A percentile compares a stretch with the other conserved stretches of the same genome.
Evolutionary conservation across 148 eudicot species (phyloP).

Genomic region (Spergularia marina): DNA sequence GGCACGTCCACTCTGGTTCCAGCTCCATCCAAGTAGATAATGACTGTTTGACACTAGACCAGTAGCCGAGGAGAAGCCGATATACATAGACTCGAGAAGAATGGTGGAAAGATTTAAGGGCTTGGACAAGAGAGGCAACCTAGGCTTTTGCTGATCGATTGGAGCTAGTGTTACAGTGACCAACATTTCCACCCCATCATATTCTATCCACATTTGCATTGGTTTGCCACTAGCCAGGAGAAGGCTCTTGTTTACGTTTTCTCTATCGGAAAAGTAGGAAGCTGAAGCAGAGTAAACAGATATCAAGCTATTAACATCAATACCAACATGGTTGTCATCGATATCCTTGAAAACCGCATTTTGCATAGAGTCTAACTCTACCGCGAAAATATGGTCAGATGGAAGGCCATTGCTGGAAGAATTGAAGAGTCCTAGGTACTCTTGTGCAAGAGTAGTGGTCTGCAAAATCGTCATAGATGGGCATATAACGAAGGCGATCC

Average conservation of each 20-base stretch:
- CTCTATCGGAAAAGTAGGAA: slow-evolving; percentile 20
- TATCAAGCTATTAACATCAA: slow-evolving; percentile 16
- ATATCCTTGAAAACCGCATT: slow-evolving; percentile 11
- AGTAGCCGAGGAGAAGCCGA: slow-evolving; percentile 22
- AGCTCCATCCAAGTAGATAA: slow-evolving; percentile 29
- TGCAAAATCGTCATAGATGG: slow-evolving; percentile 8
- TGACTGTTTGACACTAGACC: slow-evolving; percentile 10
- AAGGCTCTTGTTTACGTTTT: slow-evolving; percentile 16
- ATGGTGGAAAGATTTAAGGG: slow-evolving; percentile 20
- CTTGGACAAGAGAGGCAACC: slow-evolving; percentile 19
- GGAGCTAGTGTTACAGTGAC: slow-evolving; percentile 22
- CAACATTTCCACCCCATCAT: slow-evolving; percentile 18
- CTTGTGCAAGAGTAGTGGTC: neutral
- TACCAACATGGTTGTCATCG: slow-evolving; percentile 33
- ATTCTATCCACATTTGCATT: slow-evolving; percentile 27
- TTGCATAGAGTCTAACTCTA: slow-evolving; percentile 28
- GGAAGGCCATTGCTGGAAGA: slow-evolving; percentile 9
- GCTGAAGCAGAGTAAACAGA: slow-evolving; percentile 18
- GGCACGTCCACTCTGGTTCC: slow-evolving; percentile 31
- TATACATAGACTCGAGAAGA: slow-evolving; percentile 22
- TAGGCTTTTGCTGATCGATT: slow-evolving; percentile 17
- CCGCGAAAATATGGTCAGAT: slow-evolving; percentile 26
- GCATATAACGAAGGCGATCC: slow-evolving; percentile 20
- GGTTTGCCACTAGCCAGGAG: slow-evolving; percentile 19
- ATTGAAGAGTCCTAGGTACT: slow-evolving; percentile 27